Evolutionary conservation across 2,329 filamentous ascomycete species (phyloP).

Genomic region (Aspergillus vadensis): DNA sequence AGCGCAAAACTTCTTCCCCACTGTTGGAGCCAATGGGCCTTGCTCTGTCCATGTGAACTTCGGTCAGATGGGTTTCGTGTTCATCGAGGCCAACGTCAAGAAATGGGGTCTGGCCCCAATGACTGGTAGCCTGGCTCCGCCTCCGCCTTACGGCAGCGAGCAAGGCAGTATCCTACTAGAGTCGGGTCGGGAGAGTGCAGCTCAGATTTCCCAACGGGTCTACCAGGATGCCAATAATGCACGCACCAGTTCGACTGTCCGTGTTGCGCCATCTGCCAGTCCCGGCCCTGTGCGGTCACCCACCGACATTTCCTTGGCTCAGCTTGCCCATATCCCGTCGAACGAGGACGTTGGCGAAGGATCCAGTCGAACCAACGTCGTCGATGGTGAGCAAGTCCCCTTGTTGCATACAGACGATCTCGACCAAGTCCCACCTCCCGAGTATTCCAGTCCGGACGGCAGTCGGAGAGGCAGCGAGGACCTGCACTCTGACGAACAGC

Average conservation of each 20-base stretch:
- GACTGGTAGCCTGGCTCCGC: slow-evolving; percentile 90
- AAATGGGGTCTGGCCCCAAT: slow-evolving; percentile 98
- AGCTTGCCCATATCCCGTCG: slow-evolving; percentile 71
- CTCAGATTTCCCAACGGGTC: slow-evolving; percentile 42
- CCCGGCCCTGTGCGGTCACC: slow-evolving; percentile 88
- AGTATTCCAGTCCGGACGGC: slow-evolving; percentile 58
- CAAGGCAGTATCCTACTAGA: slow-evolving; percentile 95
- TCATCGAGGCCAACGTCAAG: slow-evolving; percentile 99
- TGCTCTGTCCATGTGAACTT: slow-evolving; percentile 95
- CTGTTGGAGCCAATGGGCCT: slow-evolving; percentile 92
- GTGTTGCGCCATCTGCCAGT: slow-evolving; percentile 72
- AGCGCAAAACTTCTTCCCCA: slow-evolving; percentile 94
- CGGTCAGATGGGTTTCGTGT: slow-evolving; percentile 96
- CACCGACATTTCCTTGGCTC: slow-evolving; percentile 92
- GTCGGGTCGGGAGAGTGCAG: slow-evolving; percentile 66
- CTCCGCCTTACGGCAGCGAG: slow-evolving; percentile 94
- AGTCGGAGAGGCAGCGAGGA: slow-evolving; percentile 59
- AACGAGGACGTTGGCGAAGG: slow-evolving; percentile 73
- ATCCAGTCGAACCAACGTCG: slow-evolving; percentile 53
- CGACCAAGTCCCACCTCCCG: slow-evolving; percentile 40
- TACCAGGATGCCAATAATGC: slow-evolving; percentile 65
- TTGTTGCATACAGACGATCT: slow-evolving; percentile 33
- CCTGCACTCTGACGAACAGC: slow-evolving; percentile 56
- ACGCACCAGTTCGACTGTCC: slow-evolving; percentile 76
- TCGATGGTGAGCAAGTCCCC: slow-evolving; percentile 26